Evolutionary conservation across 306 rosid species (phyloP), one percentile per base, ranked within the genome.

Genomic region (Lablab purpureus): DNA sequence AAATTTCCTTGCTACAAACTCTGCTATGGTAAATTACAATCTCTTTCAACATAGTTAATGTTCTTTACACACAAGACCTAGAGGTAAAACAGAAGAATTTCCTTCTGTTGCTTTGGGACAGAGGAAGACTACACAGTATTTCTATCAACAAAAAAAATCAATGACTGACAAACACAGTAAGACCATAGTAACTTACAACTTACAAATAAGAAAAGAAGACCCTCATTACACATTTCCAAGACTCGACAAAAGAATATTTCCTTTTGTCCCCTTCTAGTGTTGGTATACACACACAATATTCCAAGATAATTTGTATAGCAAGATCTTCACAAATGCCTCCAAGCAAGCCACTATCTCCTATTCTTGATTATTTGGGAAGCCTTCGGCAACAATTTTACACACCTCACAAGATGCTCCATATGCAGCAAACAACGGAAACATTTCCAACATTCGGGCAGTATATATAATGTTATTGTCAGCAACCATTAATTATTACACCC

Each of bases 31-130:
- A 68, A 32, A 74, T 15, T 82, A 76, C 73, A 56, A 66, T 25
- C 52, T 40, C 49, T 71, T 67, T 52, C 78, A 77, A 67, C 62
- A 60, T 55, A 77, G 68, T 77, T 66, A 37, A 50, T 67, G 70
- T 81, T 77, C 69, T 81, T 72, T 77, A 85, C 83, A 85, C 81
- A 59, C 78, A 81, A 72, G 19, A 74, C 69, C 72, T 49, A 40
- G 15, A 25, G 58, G 27, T 18, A 10, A 13, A 46, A 50, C 60
- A 67, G 73, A 80, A 67, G 83, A 52, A 66, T 58, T 85, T 58
- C 79, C 85, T 78, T 84, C 85, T 76, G 76, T 67, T 71, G 40
- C 43, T 67, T 65, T 72, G 64, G 22, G 43, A 67, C 70, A 85
- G 21, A 59, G 21, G 51, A 81, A 81, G 46, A 56, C 70, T 77